Base-by-base conservation (phyloP, 306 rosid genomes). In the Lablab purpureus region DNA sequence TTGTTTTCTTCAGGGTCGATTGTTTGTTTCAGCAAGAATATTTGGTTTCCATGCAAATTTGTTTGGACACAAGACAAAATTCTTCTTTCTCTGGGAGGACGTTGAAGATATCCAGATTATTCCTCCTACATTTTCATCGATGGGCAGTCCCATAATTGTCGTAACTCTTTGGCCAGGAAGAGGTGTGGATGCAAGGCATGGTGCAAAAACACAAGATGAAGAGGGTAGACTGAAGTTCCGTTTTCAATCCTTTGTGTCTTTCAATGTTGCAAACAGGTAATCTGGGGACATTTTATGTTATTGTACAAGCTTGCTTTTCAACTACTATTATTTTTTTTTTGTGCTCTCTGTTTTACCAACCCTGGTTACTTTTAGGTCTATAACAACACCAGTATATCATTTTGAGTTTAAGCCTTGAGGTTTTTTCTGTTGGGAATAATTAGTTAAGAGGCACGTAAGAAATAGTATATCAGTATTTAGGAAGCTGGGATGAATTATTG, bases 81-180 rank as follows among this genome's bases (percentile, higher is more conserved):
- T 93, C 87, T 95, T 89, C 79, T 87, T 93, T 79, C 92, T 96
- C 69, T 96, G 99, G 99, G 99, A 93, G 81, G 99, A 96, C 80
- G 85, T 96, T 64, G 98, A 96, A 81, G 97, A 91, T 54, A 90
- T 96, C 68, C 88, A 93, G 51, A 82, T 91, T 62, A 64, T 82
- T 84, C 84, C 94, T 49, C 98, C 99, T 58, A 87, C 96, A 64
- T 87, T 96, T 60, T 88, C 98, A 22, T 96, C 99, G 11, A 93
- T 96, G 99, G 99, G 97, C 1, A 96, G 98, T 81, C 99, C 99
- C 7, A 85, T 85, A 76, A 76, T 93, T 52, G 84, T 86, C 85
- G 83, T 96, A 60, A 93, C 97, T 74, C 94, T 96, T 51, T 87
- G 93, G 69, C 87, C 65, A 13, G 96, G 99, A 71, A 89, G 94